phyloP scores from a whole-genome alignment of 441 rosid species.

The Dalechampia spathulata region DNA sequence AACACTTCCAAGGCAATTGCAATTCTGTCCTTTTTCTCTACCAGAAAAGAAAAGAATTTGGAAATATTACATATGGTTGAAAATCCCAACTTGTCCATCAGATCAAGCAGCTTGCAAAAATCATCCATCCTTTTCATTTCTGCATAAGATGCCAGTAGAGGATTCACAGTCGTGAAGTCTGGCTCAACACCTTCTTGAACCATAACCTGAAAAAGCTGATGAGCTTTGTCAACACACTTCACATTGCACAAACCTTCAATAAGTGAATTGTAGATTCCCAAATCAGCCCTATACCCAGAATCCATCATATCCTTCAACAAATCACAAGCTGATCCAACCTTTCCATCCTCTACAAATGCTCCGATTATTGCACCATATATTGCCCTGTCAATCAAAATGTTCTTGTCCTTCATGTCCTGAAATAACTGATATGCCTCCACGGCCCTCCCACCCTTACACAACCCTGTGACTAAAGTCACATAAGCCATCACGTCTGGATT shows the following conservation, averaged over 20 bases:
- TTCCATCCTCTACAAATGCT: constrained; percentile 57
- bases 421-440: constrained; percentile 56
- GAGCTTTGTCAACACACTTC: constrained; percentile 61
- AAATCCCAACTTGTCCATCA: constrained; percentile 47
- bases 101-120: constrained; percentile 45
- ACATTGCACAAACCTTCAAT: constrained; percentile 67
- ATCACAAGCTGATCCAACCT: constrained; percentile 60
- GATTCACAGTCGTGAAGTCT: constrained; percentile 52
- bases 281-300: constrained; percentile 81
- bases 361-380: constrained; percentile 57
- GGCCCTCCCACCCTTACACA: constrained; percentile 58
- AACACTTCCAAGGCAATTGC: constrained; percentile 54
- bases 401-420: constrained; percentile 68
- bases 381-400: constrained; percentile 60
- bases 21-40: constrained; percentile 35
- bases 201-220: constrained; percentile 46
- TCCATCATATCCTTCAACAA: constrained; percentile 74
- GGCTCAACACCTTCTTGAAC: constrained; percentile 66
- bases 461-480: constrained; percentile 54
- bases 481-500: constrained; percentile 86
- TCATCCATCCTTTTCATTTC: constrained; percentile 44
- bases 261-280: constrained; percentile 72
- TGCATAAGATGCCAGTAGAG: constrained; percentile 58
- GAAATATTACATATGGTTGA: constrained; percentile 48
- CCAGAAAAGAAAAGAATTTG: constrained; percentile 50